Percentiles rank a stretch among this genome's conserved stretches.
Conservation (phyloP, 805 yeast genomes). For the Saccharomycopsis schoenii region DNA sequence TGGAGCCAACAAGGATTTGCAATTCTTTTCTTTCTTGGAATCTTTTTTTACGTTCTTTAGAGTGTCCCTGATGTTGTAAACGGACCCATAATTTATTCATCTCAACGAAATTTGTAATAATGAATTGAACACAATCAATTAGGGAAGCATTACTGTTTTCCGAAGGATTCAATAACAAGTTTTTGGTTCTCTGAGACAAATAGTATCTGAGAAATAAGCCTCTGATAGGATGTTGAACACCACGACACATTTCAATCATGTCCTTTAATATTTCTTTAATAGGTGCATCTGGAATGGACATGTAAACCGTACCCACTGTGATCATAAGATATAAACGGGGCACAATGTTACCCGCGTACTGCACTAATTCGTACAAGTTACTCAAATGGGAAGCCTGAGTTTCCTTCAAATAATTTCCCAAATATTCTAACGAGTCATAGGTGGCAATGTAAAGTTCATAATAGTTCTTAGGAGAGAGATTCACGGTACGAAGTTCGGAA, state of each 20-base stretch:
- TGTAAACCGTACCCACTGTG: slow-evolving; percentile 85
- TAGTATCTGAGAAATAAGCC: slow-evolving; percentile 88
- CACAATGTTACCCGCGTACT: slow-evolving; percentile 86
- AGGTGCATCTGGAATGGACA: slow-evolving; percentile 71
- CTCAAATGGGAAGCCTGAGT: slow-evolving; percentile 67
- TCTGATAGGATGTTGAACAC: slow-evolving; percentile 90
- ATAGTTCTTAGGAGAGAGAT: slow-evolving; percentile 79
- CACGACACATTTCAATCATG: slow-evolving; percentile 96
- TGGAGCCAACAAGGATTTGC: slow-evolving; percentile 87
- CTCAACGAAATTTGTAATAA: slow-evolving; percentile 82
- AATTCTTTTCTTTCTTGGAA: slow-evolving; percentile 76
- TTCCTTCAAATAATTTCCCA: slow-evolving; percentile 55
- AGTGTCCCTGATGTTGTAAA: slow-evolving; percentile 89
- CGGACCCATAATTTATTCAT: slow-evolving; percentile 99
- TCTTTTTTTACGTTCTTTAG: slow-evolving; percentile 67
- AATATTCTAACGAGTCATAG: slow-evolving; percentile 67
- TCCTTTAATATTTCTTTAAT: slow-evolving; percentile 82
- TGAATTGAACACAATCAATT: slow-evolving; percentile 65
- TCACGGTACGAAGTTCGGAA: slow-evolving; percentile 68
- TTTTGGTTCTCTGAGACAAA: slow-evolving; percentile 70
- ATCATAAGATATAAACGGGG: slow-evolving; percentile 93
- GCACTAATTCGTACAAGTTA: slow-evolving; percentile 88
- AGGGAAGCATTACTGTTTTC: slow-evolving; percentile 29
- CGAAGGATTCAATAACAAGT: slow-evolving; percentile 24
- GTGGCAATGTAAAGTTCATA: slow-evolving; percentile 81